phyloP scores from a whole-genome alignment of 2,329 filamentous ascomycete species.

The Cryphonectria carpinicola region DNA sequence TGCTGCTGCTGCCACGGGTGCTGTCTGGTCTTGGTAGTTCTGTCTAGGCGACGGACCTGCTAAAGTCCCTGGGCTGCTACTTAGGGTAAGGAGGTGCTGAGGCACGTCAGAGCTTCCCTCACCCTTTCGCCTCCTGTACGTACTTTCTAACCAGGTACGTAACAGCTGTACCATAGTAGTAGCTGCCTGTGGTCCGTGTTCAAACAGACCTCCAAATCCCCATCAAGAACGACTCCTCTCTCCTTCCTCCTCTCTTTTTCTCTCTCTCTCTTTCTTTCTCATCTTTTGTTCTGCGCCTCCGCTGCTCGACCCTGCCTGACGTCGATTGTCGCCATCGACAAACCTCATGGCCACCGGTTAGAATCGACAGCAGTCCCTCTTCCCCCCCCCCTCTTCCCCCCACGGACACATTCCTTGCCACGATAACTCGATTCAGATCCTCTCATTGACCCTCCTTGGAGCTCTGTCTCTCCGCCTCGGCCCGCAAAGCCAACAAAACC shows the following conservation, averaged over 20 bases:
- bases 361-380: constrained; percentile 11
- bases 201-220: constrained; percentile 8
- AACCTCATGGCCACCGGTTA: constrained; percentile 16
- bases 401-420: constrained; percentile 29
- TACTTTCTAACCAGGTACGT: not conserved
- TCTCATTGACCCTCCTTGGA: constrained; percentile 31
- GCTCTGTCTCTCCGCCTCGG: constrained; percentile 27
- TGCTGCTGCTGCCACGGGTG: not conserved
- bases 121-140: not conserved
- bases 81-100: not conserved
- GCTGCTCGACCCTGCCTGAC: constrained; percentile 11
- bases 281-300: constrained; percentile 18
- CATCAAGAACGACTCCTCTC: not conserved
- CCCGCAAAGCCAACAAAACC: constrained; percentile 24
- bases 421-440: constrained; percentile 26
- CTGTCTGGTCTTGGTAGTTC: not conserved
- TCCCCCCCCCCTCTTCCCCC: not conserved
- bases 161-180: constrained; percentile 2
- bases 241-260: not conserved
- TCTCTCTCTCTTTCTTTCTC: not conserved
- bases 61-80: not conserved
- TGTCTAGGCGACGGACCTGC: not conserved
- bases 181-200: constrained; percentile 4
- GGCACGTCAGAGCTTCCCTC: not conserved
- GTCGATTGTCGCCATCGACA: constrained; percentile 21